Evolutionary conservation across 1,284 basidiomycete genomes (phyloP).

Genomic region (Pholiota adiposa): DNA sequence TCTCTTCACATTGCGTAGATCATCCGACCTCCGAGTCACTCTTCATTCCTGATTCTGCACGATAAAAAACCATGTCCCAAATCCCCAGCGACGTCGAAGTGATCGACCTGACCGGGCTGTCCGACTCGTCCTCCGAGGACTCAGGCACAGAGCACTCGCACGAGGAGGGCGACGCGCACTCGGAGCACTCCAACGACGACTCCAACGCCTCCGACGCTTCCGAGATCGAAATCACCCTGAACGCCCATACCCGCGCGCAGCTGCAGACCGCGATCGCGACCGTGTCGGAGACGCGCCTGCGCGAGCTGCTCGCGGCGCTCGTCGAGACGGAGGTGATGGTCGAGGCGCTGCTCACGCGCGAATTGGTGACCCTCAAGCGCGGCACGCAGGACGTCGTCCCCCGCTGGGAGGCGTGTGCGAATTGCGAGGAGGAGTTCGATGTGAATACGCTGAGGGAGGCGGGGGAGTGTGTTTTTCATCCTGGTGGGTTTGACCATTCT

Average conservation of each 20-base stretch:
- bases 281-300: constrained; percentile 45
- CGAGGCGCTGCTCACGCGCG: constrained; percentile 44
- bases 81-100: constrained; percentile 33
- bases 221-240: constrained; percentile 40
- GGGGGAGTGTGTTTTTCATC: constrained; percentile 46
- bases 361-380: constrained; percentile 43
- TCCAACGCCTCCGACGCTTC: constrained; percentile 31
- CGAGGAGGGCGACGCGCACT: constrained; percentile 23
- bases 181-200: constrained; percentile 27
- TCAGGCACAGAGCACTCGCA: constrained; percentile 6
- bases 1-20: too few species aligned
- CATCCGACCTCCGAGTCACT: too few species aligned
- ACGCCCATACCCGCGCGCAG: constrained; percentile 41
- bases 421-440: constrained; percentile 51
- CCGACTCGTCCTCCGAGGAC: constrained; percentile 34
- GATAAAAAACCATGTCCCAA: not conserved
- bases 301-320: constrained; percentile 40
- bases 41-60: too few species aligned
- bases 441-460: constrained; percentile 34
- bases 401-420: constrained; percentile 47
- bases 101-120: constrained; percentile 44
- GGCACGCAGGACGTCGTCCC: constrained; percentile 40
- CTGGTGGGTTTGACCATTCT: constrained; percentile 34
- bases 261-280: constrained; percentile 45
- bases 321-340: constrained; percentile 43